Base-by-base conservation (phyloP, 306 rosid genomes). In the Corylus heterophylla region DNA sequence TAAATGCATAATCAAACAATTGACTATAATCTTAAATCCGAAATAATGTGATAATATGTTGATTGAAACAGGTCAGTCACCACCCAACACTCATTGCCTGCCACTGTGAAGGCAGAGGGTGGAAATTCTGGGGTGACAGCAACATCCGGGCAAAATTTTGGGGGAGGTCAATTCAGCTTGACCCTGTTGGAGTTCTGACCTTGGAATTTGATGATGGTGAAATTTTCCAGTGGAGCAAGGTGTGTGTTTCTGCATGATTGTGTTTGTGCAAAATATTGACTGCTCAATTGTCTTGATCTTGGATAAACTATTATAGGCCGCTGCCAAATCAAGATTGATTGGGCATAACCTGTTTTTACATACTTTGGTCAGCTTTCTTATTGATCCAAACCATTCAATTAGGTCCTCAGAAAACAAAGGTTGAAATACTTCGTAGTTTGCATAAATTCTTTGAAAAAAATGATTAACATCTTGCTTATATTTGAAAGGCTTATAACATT, bases 201-300 rank as follows among this genome's bases (percentile, higher is more conserved):
- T 84, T 95, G 12, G 97, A 93, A 76, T 95, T 95, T 86, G 99
- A 93, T 44, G 99, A 95, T 76, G 99, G 99, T 5, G 99, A 95
- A 90, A 75, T 89, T 84, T 95, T 95, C 78, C 99, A 90, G 87
- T 95, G 99, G 99, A 91, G 96, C 87, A 95, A 95, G 98, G 99
- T 95, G 71, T 55, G 80, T 14, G 58, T 76, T 72, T 18, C 75
- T 71, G 22, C 73, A 20, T 63, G 69, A 79, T 62, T 67, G 66
- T 76, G 52, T 79, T 83, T 80, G 37, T 29, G 5, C 62, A 7
- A 39, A 39, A 37, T 75, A 63, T 74, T 12, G 70, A 47, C 50
- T 18, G 72, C 52, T 70, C n/a, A 64, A 44, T 39, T 45, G 77
- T 78, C 8, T 73, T 52, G 9, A 66, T 69, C 49, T 69, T 8